A percentile compares a stretch with the other conserved stretches of the same genome.
Conservation (phyloP, 2,329 filamentous ascomycete genomes). For the Fusarium nygamai region DNA sequence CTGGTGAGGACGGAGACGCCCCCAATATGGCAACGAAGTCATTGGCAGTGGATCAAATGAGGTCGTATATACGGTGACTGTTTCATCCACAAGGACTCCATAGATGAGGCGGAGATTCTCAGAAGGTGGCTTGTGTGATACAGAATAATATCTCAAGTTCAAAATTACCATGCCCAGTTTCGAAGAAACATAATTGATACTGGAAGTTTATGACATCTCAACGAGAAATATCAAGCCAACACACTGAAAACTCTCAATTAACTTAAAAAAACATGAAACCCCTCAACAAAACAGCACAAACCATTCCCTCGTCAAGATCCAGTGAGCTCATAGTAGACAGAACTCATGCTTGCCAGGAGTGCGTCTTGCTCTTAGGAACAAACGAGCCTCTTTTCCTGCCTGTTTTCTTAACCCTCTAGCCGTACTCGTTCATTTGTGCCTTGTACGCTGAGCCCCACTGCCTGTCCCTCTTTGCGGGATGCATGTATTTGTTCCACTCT, state of each 20-base stretch:
- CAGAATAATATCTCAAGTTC: neutral
- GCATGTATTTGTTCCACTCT: neutral
- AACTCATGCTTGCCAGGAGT: too few relatives aligned
- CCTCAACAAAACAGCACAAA: neutral
- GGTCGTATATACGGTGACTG: too few relatives aligned
- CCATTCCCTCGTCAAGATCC: fast-evolving
- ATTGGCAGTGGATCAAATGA: neutral
- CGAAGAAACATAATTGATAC: too few relatives aligned
- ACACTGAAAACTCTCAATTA: too few relatives aligned
- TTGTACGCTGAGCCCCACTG: neutral
- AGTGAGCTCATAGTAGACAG: too few relatives aligned
- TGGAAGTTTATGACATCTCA: too few relatives aligned
- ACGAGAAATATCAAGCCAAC: too few relatives aligned
- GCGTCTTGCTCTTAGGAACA: neutral
- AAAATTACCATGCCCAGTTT: too few relatives aligned
- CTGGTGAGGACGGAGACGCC: neutral
- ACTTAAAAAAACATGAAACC: too few relatives aligned
- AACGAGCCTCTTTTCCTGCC: neutral
- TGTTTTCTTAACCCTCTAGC: neutral
- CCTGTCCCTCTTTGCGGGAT: neutral
- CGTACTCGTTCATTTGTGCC: neutral
- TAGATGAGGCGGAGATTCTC: too few relatives aligned
- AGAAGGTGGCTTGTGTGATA: too few relatives aligned
- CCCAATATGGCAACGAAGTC: neutral
- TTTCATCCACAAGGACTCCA: too few relatives aligned